A percentile compares a stretch with the other conserved stretches of the same genome.
Conservation (phyloP, 2,329 filamentous ascomycete genomes). For the Fusarium udum region DNA sequence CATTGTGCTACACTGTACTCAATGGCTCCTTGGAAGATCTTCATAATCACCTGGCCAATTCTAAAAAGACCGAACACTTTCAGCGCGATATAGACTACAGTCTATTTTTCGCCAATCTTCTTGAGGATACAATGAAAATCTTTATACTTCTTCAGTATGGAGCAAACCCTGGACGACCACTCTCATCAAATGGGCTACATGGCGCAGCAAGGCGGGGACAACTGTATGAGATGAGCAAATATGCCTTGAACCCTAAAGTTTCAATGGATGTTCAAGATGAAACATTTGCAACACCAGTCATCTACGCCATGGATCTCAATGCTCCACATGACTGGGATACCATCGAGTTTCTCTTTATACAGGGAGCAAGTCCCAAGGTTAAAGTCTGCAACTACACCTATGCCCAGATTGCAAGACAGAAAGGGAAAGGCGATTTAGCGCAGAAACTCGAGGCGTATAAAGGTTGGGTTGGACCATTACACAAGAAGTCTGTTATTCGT, state of each 20-base stretch:
- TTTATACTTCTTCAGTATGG: background rate
- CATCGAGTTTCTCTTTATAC: background rate
- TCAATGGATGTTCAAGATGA: background rate
- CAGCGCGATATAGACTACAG: background rate
- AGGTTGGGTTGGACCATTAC: background rate
- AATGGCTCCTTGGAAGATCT: background rate
- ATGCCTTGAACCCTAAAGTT: background rate
- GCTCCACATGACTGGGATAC: background rate
- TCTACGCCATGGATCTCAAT: background rate
- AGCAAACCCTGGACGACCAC: background rate
- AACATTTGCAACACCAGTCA: background rate
- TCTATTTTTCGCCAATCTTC: background rate
- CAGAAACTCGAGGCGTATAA: background rate
- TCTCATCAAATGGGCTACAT: background rate
- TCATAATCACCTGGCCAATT: background rate
- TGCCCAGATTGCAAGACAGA: background rate
- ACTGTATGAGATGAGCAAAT: too few relatives aligned
- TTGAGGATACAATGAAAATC: background rate
- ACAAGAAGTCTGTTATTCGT: background rate
- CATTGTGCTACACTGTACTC: background rate
- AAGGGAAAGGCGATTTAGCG: background rate
- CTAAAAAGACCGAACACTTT: background rate
- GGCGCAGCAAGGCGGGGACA: background rate
- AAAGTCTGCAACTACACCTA: background rate
- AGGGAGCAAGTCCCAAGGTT: background rate